A percentile compares a stretch with the other conserved stretches of the same genome.
Evolutionary conservation across 306 rosid genomes (phyloP).

Genomic region (Prinsepia uniflora): DNA sequence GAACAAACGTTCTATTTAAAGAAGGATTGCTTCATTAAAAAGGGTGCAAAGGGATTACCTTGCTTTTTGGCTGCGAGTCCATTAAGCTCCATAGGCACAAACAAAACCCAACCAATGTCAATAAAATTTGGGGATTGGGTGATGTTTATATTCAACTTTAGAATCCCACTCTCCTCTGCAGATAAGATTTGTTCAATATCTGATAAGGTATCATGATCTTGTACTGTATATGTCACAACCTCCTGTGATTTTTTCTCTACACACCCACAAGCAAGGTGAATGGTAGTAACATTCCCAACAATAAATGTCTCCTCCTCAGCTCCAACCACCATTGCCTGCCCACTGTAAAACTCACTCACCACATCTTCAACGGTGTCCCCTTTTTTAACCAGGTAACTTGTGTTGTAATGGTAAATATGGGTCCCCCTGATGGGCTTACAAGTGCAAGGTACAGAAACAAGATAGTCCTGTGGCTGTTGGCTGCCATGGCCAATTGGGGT

Average conservation of each 20-base stretch:
- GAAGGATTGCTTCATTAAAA: background rate
- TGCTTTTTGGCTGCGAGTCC: background rate
- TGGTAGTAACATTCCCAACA: background rate
- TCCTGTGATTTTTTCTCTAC: slow-evolving; percentile 14
- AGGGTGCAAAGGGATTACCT: slow-evolving; percentile 1
- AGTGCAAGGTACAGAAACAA: slow-evolving; percentile 21
- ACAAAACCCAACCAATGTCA: slow-evolving; percentile 25
- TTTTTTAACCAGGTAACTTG: background rate
- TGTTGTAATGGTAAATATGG: slow-evolving; percentile 10
- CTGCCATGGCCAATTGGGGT: background rate
- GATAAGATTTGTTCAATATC: background rate
- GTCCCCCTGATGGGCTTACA: background rate
- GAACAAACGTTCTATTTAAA: no score
- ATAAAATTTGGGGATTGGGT: slow-evolving; percentile 7
- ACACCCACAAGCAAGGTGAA: slow-evolving; percentile 20
- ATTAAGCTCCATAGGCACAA: slow-evolving; percentile 16
- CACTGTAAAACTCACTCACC: slow-evolving; percentile 2
- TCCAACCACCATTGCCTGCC: slow-evolving; percentile 3
- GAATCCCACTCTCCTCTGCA: slow-evolving; percentile 6
- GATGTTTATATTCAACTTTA: background rate
- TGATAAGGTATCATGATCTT: slow-evolving; percentile 14
- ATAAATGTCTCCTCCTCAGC: slow-evolving; percentile 6
- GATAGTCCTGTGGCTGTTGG: slow-evolving; percentile 21
- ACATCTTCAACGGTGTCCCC: background rate
- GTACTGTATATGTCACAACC: slow-evolving; percentile 21